Percentiles rank a stretch among this genome's conserved stretches.
phyloP scores from a whole-genome alignment of 2,329 filamentous ascomycete species.

The Aspergillus neotritici region DNA sequence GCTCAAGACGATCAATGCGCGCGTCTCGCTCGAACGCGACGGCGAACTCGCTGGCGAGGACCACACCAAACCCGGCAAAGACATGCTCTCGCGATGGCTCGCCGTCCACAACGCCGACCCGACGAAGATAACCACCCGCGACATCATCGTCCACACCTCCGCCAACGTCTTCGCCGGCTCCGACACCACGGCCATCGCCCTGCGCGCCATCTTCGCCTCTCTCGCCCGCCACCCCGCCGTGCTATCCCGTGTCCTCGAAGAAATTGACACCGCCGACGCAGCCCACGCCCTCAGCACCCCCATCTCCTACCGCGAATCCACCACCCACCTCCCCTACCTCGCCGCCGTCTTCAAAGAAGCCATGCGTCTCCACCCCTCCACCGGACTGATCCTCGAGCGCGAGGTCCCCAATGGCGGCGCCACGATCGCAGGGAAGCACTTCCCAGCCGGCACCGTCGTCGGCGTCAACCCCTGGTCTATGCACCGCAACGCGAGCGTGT shows the following conservation, averaged over 20 bases:
- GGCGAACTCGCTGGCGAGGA: too few species aligned
- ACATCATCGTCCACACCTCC: slow-evolving; percentile 60
- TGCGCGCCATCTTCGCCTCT: slow-evolving; percentile 66
- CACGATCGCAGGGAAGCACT: slow-evolving; percentile 1
- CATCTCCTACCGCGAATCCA: slow-evolving; percentile 61
- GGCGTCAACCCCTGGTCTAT: slow-evolving; percentile 69
- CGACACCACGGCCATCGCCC: slow-evolving; percentile 70
- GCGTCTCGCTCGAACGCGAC: too few species aligned
- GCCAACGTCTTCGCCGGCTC: slow-evolving; percentile 51
- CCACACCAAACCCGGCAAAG: too few species aligned
- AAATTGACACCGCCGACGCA: slow-evolving; percentile 56
- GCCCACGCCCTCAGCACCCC: slow-evolving; percentile 44
- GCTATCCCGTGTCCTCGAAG: slow-evolving; percentile 25
- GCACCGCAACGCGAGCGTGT: slow-evolving; percentile 65
- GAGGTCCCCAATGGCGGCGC: slow-evolving; percentile 63
- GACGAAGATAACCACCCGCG: slow-evolving; percentile 54
- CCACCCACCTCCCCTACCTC: slow-evolving; percentile 65
- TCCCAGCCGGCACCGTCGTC: slow-evolving; percentile 8
- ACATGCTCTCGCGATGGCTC: slow-evolving; percentile 42
- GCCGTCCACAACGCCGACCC: slow-evolving; percentile 30
- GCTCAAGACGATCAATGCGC: too few species aligned
- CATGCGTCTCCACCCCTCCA: slow-evolving; percentile 68
- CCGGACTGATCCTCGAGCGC: slow-evolving; percentile 66
- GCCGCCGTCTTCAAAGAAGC: slow-evolving; percentile 74
- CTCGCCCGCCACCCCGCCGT: slow-evolving; percentile 58